Conservation (phyloP, 805 yeast genomes). For the Clavispora santaluciae region DNA sequence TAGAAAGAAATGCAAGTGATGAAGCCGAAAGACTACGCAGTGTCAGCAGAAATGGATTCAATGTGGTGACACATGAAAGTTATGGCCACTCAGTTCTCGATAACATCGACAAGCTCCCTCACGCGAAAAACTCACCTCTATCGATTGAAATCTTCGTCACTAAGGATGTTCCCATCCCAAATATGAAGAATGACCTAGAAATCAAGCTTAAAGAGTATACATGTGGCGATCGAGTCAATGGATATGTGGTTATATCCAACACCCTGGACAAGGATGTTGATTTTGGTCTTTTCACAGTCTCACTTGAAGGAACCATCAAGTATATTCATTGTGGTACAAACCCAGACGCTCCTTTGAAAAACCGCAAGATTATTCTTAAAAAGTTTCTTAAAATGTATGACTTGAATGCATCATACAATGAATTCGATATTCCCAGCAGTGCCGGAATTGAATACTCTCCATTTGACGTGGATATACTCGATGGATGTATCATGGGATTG, state of each 20-base stretch:
- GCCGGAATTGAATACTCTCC: slow-evolving; percentile 45
- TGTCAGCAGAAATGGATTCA: neutral
- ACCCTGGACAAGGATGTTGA: slow-evolving; percentile 39
- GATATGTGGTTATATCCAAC: slow-evolving; percentile 46
- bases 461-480: slow-evolving; percentile 39
- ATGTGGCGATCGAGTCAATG: slow-evolving; percentile 39
- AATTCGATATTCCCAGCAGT: slow-evolving; percentile 45
- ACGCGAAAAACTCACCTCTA: slow-evolving; percentile 36
- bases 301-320: slow-evolving; percentile 32
- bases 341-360: slow-evolving; percentile 21
- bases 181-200: slow-evolving; percentile 35
- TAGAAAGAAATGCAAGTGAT: neutral
- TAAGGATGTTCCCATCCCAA: slow-evolving; percentile 47
- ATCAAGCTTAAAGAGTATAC: slow-evolving; percentile 43
- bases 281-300: slow-evolving; percentile 38
- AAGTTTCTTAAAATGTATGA: slow-evolving; percentile 59
- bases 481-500: slow-evolving; percentile 47
- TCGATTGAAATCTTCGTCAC: slow-evolving; percentile 49
- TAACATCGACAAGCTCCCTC: slow-evolving; percentile 46
- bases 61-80: slow-evolving; percentile 11
- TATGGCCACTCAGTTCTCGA: slow-evolving; percentile 48
- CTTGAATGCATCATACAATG: slow-evolving; percentile 51
- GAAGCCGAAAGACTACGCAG: neutral
- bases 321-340: slow-evolving; percentile 7
- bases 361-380: slow-evolving; percentile 35